A percentile compares a stretch with the other conserved stretches of the same genome.
Conservation (phyloP, 2,329 filamentous ascomycete genomes). For the Colletotrichum viniferum region DNA sequence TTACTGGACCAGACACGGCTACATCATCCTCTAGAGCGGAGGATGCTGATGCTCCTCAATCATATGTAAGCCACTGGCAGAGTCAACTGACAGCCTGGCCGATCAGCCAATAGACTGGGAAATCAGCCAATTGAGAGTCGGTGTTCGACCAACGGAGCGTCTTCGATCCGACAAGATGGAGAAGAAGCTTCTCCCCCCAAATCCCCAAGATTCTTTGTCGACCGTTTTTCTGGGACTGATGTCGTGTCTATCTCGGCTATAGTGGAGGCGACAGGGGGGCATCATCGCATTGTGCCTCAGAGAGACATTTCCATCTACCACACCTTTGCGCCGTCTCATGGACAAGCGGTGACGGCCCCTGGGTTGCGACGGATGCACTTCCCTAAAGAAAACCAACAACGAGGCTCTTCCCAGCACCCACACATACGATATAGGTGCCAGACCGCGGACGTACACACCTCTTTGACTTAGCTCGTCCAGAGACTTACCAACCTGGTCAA, state of each 20-base stretch:
- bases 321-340: background rate
- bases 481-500: background rate
- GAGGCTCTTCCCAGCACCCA: background rate
- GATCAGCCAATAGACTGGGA: background rate
- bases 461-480: background rate
- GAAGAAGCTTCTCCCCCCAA: background rate
- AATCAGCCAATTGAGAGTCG: background rate
- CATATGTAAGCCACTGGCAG: background rate
- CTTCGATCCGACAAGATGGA: background rate
- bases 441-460: background rate
- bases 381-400: background rate
- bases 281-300: background rate
- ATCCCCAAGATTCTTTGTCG: background rate
- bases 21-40: conserved; percentile 9
- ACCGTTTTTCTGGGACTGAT: background rate
- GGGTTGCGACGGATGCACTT: background rate
- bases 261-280: background rate
- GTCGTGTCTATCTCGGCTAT: background rate
- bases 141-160: background rate
- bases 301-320: background rate
- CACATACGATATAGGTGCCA: background rate
- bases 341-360: conserved; percentile 6
- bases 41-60: conserved; percentile 1
- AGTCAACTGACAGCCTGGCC: background rate
- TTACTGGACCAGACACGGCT: conserved; percentile 14